Evolutionary conservation across 2,329 filamentous ascomycete species (phyloP).

Genomic region (Claviceps sp.): DNA sequence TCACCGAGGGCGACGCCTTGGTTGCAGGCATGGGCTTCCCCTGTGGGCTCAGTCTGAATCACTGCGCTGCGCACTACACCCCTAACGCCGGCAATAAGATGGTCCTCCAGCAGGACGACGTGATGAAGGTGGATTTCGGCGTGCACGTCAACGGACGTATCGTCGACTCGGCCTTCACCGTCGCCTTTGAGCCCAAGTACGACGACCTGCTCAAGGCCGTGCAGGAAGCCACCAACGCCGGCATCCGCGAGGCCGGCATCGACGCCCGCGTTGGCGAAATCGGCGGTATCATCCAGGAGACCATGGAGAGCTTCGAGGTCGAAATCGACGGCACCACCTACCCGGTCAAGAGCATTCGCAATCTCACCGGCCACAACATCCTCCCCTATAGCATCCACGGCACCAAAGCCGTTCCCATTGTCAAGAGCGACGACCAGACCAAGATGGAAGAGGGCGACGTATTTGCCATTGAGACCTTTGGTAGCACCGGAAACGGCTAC

Average conservation of each 20-base stretch:
- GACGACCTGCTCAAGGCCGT: conserved; percentile 63
- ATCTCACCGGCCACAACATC: conserved; percentile 84
- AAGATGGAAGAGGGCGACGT: conserved; percentile 98
- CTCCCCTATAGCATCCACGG: conserved; percentile 83
- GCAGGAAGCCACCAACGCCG: conserved; percentile 69
- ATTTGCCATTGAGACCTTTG: conserved; percentile 93
- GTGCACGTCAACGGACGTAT: conserved; percentile 71
- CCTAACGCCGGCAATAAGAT: conserved; percentile 79
- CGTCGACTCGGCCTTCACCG: conserved; percentile 69
- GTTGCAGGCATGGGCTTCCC: conserved; percentile 79
- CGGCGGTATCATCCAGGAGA: conserved; percentile 71
- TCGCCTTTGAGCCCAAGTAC: conserved; percentile 62
- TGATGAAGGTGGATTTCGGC: conserved; percentile 74
- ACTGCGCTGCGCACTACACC: conserved; percentile 76
- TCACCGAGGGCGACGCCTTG: conserved; percentile 66
- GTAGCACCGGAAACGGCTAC: conserved; percentile 80
- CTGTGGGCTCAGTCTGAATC: conserved; percentile 69
- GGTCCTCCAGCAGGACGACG: conserved; percentile 56
- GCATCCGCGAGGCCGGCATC: conserved; percentile 73
- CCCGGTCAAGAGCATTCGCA: conserved; percentile 74
- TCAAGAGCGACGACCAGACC: conserved; percentile 74
- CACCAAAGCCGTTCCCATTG: conserved; percentile 85
- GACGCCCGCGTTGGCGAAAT: conserved; percentile 82
- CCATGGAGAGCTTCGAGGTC: conserved; percentile 87
- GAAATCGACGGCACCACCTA: conserved; percentile 68